phyloP scores from a whole-genome alignment of 208 protist species.

The Wallacemonas sp. region DNA sequence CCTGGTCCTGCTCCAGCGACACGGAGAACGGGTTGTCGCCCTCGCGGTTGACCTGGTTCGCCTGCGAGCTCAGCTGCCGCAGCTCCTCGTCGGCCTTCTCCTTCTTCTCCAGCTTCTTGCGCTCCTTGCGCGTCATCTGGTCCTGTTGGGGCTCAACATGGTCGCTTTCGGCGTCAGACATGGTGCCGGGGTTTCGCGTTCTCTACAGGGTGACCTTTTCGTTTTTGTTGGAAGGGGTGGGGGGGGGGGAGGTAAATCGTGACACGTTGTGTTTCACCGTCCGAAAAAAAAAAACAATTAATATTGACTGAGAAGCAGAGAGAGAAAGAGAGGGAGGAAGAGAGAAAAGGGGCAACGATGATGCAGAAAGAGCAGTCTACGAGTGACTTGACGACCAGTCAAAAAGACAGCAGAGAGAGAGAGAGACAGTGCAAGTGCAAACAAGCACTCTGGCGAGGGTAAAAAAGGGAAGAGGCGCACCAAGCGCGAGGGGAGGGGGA shows the following conservation, averaged over 20 bases:
- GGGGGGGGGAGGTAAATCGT: too few relatives aligned
- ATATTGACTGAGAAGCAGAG: too few relatives aligned
- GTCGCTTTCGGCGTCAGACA: slow-evolving; percentile 3
- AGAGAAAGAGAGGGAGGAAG: slow-evolving; percentile 2
- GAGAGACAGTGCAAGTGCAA: slow-evolving; percentile 2
- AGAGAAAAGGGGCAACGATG: slow-evolving; percentile 2
- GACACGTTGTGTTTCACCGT: too few relatives aligned
- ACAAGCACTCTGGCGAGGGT: too few relatives aligned
- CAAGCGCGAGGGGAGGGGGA: too few relatives aligned
- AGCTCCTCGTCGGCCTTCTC: slow-evolving; percentile 66
- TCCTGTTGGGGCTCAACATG: neutral
- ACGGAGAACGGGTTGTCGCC: slow-evolving; percentile 85
- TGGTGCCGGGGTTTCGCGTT: too few relatives aligned
- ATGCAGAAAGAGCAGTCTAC: too few relatives aligned
- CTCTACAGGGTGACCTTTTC: neutral
- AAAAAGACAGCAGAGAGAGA: neutral
- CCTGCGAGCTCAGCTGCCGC: slow-evolving; percentile 46
- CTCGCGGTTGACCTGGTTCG: slow-evolving; percentile 64
- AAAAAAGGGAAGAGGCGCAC: too few relatives aligned
- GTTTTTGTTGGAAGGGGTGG: neutral
- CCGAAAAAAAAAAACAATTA: too few relatives aligned
- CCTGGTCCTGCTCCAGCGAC: slow-evolving; percentile 58
- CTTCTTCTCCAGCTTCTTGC: slow-evolving; percentile 62
- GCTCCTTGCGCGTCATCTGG: slow-evolving; percentile 64
- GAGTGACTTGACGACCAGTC: too few relatives aligned